Percentiles rank a stretch among this genome's conserved stretches.
Conservation (phyloP, 495 filamentous ascomycete genomes). For the Aspergillus hancockii region DNA sequence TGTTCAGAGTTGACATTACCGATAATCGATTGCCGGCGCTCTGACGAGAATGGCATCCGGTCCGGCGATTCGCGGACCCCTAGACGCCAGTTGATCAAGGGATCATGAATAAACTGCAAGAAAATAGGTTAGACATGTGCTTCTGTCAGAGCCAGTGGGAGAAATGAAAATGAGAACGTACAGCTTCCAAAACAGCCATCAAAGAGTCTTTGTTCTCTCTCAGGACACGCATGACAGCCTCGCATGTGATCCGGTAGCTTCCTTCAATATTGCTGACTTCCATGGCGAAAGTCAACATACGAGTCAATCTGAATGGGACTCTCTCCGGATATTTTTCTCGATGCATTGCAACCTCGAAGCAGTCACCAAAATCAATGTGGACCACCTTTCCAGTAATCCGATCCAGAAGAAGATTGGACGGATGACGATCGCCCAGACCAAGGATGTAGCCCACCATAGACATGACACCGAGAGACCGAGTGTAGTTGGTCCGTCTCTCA, state of each 20-base stretch:
- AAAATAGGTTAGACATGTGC: constrained; percentile 23
- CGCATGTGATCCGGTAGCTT: constrained; percentile 94
- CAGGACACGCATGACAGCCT: constrained; percentile 97
- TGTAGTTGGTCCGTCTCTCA: constrained; percentile 95
- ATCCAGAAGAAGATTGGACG: constrained; percentile 96
- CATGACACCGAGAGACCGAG: constrained; percentile 95
- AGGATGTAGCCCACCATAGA: constrained; percentile 99
- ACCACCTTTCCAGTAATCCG: constrained; percentile 92
- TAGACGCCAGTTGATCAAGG: constrained; percentile 94
- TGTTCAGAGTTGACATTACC: constrained; percentile 58
- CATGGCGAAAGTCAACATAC: constrained; percentile 99
- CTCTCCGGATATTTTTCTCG: constrained; percentile 98
- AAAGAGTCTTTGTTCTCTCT: constrained; percentile 96
- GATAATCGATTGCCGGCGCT: constrained; percentile 75
- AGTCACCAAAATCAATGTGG: constrained; percentile 98
- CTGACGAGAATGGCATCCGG: constrained; percentile 77
- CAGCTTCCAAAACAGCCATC: constrained; percentile 97
- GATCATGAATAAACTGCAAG: constrained; percentile 91
- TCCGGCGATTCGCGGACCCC: constrained; percentile 80
- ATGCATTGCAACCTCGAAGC: constrained; percentile 99
- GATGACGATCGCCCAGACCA: constrained; percentile 92
- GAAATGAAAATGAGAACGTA: constrained; percentile 52
- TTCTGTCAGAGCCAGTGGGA: neutral
- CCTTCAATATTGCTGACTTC: constrained; percentile 99
- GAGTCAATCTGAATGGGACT: constrained; percentile 93